phyloP scores from a whole-genome alignment of 2,329 filamentous ascomycete species.

The Colletotrichum sp. region DNA sequence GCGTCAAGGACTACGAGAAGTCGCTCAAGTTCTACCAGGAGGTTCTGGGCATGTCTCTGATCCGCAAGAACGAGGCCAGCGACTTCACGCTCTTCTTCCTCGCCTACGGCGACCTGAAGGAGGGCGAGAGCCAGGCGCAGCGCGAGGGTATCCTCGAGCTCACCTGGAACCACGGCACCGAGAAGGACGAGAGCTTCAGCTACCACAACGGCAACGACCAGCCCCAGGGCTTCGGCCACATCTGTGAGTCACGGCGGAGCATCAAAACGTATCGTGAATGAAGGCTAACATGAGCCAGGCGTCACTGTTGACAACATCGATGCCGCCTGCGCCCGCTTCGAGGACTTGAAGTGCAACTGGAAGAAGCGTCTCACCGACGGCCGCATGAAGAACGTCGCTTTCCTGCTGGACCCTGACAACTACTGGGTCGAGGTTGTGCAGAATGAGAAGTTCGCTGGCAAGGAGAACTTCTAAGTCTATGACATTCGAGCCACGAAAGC shows the following conservation, averaged over 20 bases:
- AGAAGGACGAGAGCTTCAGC: conserved; percentile 81
- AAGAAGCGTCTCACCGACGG: conserved; percentile 96
- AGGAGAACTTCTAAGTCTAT: conserved; percentile 52
- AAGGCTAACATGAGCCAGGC: conserved; percentile 43
- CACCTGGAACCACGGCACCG: conserved; percentile 84
- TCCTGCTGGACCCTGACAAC: conserved; percentile 84
- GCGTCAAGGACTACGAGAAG: conserved; percentile 81
- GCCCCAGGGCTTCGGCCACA: conserved; percentile 93
- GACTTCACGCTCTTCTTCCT: conserved; percentile 94
- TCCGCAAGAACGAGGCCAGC: conserved; percentile 74
- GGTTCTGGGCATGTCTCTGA: conserved; percentile 83
- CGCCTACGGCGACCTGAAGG: conserved; percentile 66
- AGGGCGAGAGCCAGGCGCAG: conserved; percentile 61
- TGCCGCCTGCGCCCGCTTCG: conserved; percentile 84
- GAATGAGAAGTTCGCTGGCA: conserved; percentile 69
- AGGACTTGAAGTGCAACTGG: conserved; percentile 81
- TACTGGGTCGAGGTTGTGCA: conserved; percentile 86
- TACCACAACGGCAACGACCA: conserved; percentile 94
- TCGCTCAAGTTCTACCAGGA: conserved; percentile 84
- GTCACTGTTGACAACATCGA: conserved; percentile 88
- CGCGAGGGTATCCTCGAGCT: conserved; percentile 88
- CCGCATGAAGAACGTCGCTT: conserved; percentile 91
- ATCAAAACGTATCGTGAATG: neutral
- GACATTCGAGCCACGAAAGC: neutral
- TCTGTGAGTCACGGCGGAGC: conserved; percentile 61